phyloP scores from a whole-genome alignment of 441 rosid species.

The Rhodomyrtus psidioides region DNA sequence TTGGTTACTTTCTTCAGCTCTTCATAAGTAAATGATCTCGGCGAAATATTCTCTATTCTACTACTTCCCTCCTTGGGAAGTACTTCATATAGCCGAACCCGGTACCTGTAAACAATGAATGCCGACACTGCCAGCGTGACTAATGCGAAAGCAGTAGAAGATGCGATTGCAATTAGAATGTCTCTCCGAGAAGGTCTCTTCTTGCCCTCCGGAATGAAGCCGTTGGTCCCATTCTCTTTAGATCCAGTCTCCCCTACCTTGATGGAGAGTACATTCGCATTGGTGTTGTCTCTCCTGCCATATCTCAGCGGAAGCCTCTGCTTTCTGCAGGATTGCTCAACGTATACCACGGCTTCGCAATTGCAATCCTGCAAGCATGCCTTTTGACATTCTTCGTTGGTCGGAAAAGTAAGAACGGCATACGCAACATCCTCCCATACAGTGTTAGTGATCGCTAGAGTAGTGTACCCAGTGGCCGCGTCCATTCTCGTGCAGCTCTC shows the following conservation, averaged over 20 bases:
- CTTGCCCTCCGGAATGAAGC: neutral
- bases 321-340: slow-evolving; percentile 2
- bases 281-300: neutral
- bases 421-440: slow-evolving; percentile 13
- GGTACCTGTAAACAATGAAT: neutral
- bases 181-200: neutral
- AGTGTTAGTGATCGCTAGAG: neutral
- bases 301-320: slow-evolving; percentile 25
- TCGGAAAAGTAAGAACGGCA: neutral
- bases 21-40: slow-evolving; percentile 11
- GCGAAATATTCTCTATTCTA: neutral
- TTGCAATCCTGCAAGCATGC: slow-evolving; percentile 21
- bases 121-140: neutral
- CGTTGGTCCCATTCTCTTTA: neutral
- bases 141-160: neutral
- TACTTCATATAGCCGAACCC: neutral
- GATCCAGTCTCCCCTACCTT: slow-evolving; percentile 7
- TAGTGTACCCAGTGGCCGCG: neutral
- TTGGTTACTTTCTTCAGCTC: slow-evolving; percentile 19
- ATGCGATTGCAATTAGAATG: neutral
- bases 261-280: slow-evolving; percentile 5
- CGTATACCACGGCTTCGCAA: slow-evolving; percentile 22
- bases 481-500: slow-evolving; percentile 1
- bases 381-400: slow-evolving; percentile 3
- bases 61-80: neutral